Base-by-base conservation (phyloP, 148 eudicot genomes). In the Amaranthus hypochondriacus region DNA sequence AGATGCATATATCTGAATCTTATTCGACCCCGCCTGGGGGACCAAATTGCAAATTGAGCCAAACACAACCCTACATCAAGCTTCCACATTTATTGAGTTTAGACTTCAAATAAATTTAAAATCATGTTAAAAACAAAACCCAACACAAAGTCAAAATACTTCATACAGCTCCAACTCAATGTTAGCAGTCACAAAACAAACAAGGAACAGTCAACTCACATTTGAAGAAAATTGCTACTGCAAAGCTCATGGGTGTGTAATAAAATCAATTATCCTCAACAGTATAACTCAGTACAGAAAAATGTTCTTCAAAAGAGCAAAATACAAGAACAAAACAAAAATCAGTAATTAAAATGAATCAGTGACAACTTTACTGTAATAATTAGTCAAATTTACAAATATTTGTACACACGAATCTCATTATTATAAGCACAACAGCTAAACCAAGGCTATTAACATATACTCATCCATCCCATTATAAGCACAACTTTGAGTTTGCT, bases 361-460 rank as follows among this genome's bases (percentile, higher is more conserved):
- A 57, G 61, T 67, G 42, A 51, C 39, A 64, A 73, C 43, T 73
- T 62, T 12, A 74, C 18, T 8, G 5, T 15, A 13, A n/a, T 54
- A 53, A 44, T 5, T 43, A 56, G 39, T 28, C 39, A 7, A 68
- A 68, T 68, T 62, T 62, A 79, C 82, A 80, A 65, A 15, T 3
- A 55, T 70, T 51, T 67, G 68, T 66, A 81, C 77, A 76, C 53
- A 52, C 60, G 51, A 75, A 66, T 69, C 63, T 79, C 64, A 79
- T 65, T 44, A 56, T 57, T 51, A 61, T 56, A 54, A 48, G 39
- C 47, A 66, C 4, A 69, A 53, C 69, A 74, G 49, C 21, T 54
- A 54, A 8, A 28, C 5, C 48, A 68, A 67, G 48, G 43, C 51
- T 11, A 60, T 48, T 53, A n/a, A 76, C 64, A 13, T 46, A 42